Percentiles rank a stretch among this genome's conserved stretches.
phyloP scores from a whole-genome alignment of 2,329 filamentous ascomycete species.

The Tympanopsis confertula region DNA sequence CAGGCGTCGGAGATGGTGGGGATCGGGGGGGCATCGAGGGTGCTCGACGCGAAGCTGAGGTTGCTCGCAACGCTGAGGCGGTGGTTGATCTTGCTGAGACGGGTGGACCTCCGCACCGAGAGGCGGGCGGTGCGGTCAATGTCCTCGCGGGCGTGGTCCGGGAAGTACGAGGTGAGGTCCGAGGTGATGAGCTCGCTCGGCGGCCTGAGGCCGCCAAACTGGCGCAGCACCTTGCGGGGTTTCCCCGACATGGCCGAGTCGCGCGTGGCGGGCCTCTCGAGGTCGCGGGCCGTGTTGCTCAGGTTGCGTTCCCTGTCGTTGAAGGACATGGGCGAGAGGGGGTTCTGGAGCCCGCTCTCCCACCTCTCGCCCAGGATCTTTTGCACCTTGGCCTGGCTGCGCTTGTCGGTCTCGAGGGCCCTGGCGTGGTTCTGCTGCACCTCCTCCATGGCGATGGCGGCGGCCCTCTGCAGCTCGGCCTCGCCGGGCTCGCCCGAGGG shows the following conservation, averaged over 20 bases:
- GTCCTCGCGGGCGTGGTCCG: conserved; percentile 82
- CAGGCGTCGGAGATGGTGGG: conserved; percentile 91
- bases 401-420: conserved; percentile 51
- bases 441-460: conserved; percentile 82
- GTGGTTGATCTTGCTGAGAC: conserved; percentile 84
- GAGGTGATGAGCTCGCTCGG: conserved; percentile 96
- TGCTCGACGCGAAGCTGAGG: conserved; percentile 80
- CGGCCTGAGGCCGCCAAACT: conserved; percentile 83
- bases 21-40: conserved; percentile 86
- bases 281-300: conserved; percentile 42
- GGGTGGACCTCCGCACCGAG: conserved; percentile 79
- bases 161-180: conserved; percentile 93
- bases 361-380: conserved; percentile 81
- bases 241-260: conserved; percentile 30
- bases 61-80: conserved; percentile 89
- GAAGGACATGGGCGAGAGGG: conserved; percentile 70
- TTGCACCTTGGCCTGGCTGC: conserved; percentile 78
- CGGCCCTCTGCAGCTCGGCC: conserved; percentile 75
- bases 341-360: conserved; percentile 69
- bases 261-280: conserved; percentile 41
- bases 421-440: conserved; percentile 61
- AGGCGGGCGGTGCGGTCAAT: conserved; percentile 92
- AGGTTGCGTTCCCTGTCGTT: conserved; percentile 60
- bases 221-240: conserved; percentile 50
- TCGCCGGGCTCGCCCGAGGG: conserved; percentile 80